phyloP scores from a whole-genome alignment of 805 yeast species.

The Danielozyma ontarioensis region DNA sequence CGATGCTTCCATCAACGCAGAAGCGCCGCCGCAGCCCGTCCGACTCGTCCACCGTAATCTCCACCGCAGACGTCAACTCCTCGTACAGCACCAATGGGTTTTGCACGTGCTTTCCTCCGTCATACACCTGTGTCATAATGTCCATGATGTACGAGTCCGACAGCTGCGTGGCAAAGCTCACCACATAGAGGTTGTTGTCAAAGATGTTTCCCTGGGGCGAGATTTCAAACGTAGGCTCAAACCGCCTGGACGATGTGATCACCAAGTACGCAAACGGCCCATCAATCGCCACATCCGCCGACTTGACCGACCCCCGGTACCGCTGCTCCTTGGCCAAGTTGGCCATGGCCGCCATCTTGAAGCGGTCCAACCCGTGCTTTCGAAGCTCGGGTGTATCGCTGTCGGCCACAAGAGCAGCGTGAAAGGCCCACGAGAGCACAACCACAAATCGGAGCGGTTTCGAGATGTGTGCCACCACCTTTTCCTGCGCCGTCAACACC shows the following conservation, averaged over 20 bases:
- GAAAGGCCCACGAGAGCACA: slow-evolving; percentile 81
- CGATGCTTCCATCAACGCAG: slow-evolving; percentile 64
- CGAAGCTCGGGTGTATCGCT: slow-evolving; percentile 68
- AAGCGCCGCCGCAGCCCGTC: slow-evolving; percentile 38
- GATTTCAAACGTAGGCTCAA: slow-evolving; percentile 58
- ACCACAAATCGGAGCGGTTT: slow-evolving; percentile 42
- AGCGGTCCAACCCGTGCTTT: slow-evolving; percentile 59
- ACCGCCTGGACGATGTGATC: slow-evolving; percentile 47
- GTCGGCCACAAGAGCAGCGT: slow-evolving; percentile 78
- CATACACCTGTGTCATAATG: slow-evolving; percentile 53
- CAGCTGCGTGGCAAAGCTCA: slow-evolving; percentile 37
- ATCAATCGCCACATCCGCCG: slow-evolving; percentile 3
- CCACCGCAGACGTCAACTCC: too few relatives aligned
- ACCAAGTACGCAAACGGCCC: slow-evolving; percentile 58
- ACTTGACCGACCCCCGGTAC: slow-evolving; percentile 40
- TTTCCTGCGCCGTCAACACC: slow-evolving; percentile 14
- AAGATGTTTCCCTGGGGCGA: slow-evolving; percentile 54
- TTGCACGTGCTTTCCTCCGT: slow-evolving; percentile 48
- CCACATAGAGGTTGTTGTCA: slow-evolving; percentile 37
- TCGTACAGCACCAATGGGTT: slow-evolving; percentile 46
- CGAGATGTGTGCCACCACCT: slow-evolving; percentile 6
- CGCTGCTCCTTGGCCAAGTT: slow-evolving; percentile 47
- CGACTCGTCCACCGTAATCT: slow-evolving; percentile 9
- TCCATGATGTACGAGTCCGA: slow-evolving; percentile 39
- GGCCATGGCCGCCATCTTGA: slow-evolving; percentile 59